Evolutionary conservation across 78 protist species (phyloP).

Genomic region (Salpingoeca rosetta): DNA sequence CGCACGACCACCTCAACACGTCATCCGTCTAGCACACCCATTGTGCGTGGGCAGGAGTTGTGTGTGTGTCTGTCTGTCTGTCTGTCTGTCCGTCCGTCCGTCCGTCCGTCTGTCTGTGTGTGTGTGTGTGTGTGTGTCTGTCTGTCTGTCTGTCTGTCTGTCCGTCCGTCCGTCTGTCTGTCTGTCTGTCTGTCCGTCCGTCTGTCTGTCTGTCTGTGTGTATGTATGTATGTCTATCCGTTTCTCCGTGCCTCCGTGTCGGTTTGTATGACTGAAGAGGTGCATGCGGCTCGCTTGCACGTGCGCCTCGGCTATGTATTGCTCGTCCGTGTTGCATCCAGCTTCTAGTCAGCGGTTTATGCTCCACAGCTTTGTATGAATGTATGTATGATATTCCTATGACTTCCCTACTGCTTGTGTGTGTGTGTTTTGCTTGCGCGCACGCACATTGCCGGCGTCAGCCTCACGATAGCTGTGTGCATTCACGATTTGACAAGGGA

Average conservation of each 20-base stretch:
- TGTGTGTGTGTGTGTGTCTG: neutral
- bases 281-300: no score
- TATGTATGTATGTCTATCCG: neutral
- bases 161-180: neutral
- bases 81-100: neutral
- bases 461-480: no score
- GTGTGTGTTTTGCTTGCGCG: neutral
- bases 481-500: no score
- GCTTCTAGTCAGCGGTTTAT: no score
- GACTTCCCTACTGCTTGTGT: neutral
- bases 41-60: no score
- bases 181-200: neutral
- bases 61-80: neutral
- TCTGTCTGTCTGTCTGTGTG: neutral
- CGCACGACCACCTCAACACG: no score
- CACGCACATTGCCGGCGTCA: no score
- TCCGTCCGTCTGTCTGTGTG: neutral
- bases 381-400: neutral
- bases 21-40: no score
- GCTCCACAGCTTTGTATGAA: neutral
- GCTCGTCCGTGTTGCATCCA: neutral
- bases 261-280: no score
- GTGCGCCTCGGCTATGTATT: no score
- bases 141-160: neutral
- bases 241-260: neutral